phyloP scores from a whole-genome alignment of 1,284 basidiomycete species.

The Paramarasmius palmivorus region DNA sequence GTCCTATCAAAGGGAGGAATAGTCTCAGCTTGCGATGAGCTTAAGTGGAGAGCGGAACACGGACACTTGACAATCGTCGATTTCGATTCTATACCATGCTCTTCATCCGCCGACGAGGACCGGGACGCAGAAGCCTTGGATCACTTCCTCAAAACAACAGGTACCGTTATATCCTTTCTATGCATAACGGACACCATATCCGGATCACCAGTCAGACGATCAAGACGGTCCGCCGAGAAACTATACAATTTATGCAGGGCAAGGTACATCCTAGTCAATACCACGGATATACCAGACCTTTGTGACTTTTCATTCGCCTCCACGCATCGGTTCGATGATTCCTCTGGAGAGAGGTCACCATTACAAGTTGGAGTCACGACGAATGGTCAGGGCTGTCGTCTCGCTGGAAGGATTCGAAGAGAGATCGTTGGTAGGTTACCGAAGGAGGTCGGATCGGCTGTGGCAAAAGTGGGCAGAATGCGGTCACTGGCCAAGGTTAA shows the following conservation, averaged over 20 bases:
- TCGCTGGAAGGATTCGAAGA: constrained; percentile 79
- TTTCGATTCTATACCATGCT: constrained; percentile 46
- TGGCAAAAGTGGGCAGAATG: constrained; percentile 75
- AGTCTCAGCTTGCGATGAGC: constrained; percentile 64
- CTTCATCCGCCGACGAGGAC: constrained; percentile 31
- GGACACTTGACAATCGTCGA: constrained; percentile 59
- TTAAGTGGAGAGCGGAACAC: constrained; percentile 61
- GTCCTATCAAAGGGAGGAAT: constrained; percentile 57
- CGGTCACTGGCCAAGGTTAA: constrained; percentile 60
- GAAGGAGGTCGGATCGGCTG: constrained; percentile 75
- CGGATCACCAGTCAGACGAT: constrained; percentile 40
- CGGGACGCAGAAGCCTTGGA: constrained; percentile 45
- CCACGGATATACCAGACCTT: constrained; percentile 82
- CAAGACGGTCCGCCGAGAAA: constrained; percentile 48
- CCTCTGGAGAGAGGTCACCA: constrained; percentile 47
- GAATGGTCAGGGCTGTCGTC: constrained; percentile 89
- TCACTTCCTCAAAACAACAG: constrained; percentile 38
- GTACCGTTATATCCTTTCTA: constrained; percentile 51
- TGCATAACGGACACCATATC: constrained; percentile 77
- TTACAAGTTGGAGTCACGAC: constrained; percentile 90
- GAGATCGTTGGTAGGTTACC: constrained; percentile 83
- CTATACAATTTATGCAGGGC: constrained; percentile 56
- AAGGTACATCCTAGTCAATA: constrained; percentile 78
- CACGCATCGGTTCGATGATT: constrained; percentile 77
- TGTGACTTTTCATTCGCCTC: constrained; percentile 93